Evolutionary conservation across 1,139 yeast genomes (phyloP).

Genomic region (Geotrichum cucujoidarum): DNA sequence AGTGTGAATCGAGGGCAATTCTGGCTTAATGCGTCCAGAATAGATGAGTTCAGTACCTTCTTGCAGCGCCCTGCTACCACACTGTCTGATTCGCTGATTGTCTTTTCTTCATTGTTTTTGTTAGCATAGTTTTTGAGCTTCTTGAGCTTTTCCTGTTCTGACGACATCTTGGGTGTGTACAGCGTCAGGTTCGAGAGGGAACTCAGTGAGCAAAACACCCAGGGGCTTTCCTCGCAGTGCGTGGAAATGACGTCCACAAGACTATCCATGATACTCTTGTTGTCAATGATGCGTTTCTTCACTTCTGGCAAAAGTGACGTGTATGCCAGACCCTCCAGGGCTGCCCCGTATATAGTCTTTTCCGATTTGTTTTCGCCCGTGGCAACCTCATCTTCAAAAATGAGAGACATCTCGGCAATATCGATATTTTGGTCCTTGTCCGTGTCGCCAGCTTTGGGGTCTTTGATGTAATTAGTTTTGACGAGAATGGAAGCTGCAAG

Average conservation of each 20-base stretch:
- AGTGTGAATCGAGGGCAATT: constrained; percentile 30
- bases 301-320: constrained; percentile 34
- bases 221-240: constrained; percentile 23
- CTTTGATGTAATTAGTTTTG: constrained; percentile 28
- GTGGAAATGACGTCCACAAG: constrained; percentile 21
- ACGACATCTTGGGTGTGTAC: constrained; percentile 33
- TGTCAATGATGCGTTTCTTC: constrained; percentile 28
- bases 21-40: constrained; percentile 30
- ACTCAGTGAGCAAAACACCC: constrained; percentile 35
- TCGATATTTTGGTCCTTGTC: constrained; percentile 25
- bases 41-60: constrained; percentile 28
- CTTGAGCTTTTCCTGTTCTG: constrained; percentile 32
- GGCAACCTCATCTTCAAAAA: constrained; percentile 31
- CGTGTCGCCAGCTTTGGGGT: constrained; percentile 1
- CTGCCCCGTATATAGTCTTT: constrained; percentile 24
- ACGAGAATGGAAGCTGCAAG: constrained; percentile 37
- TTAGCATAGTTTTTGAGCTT: constrained; percentile 36
- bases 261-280: constrained; percentile 24
- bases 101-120: constrained; percentile 23
- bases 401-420: constrained; percentile 30
- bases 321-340: constrained; percentile 40
- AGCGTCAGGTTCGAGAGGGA: constrained; percentile 33
- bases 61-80: constrained; percentile 29
- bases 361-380: constrained; percentile 17
- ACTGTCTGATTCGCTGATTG: constrained; percentile 25